Percentiles rank a stretch among this genome's conserved stretches.
Conservation (phyloP, 768 basidiomycete species). For the Boletus reticuloceps region DNA sequence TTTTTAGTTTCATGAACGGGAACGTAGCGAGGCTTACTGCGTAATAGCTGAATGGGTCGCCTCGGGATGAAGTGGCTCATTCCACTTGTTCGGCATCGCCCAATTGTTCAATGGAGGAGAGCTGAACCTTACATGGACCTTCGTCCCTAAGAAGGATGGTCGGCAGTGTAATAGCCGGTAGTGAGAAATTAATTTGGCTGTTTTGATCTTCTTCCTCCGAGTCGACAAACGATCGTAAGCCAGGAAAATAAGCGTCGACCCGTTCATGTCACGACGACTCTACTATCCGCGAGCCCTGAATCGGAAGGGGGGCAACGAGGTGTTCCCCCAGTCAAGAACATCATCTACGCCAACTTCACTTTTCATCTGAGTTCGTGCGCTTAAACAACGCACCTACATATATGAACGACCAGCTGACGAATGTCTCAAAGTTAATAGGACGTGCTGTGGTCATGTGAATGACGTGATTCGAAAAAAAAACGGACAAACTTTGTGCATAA, state of each 20-base stretch:
- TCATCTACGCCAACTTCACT: slow-evolving; percentile 1
- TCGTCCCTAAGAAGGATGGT: slow-evolving; percentile 2
- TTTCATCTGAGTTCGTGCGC: slow-evolving; percentile 19
- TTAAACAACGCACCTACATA: slow-evolving; percentile 16
- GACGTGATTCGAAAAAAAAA: slow-evolving; percentile 25
- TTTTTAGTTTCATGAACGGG: slow-evolving; percentile 52
- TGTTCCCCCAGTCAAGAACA: slow-evolving; percentile 7
- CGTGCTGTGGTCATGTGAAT: slow-evolving; percentile 23
- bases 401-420: slow-evolving; percentile 19
- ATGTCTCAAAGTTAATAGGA: slow-evolving; percentile 11
- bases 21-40: slow-evolving; percentile 44
- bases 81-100: slow-evolving; percentile 18
- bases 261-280: slow-evolving; percentile 7
- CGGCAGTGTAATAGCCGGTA: slow-evolving; percentile 18
- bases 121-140: slow-evolving; percentile 4
- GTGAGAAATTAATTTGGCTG: slow-evolving; percentile 4
- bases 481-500: slow-evolving; percentile 24
- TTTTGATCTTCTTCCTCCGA: slow-evolving; percentile 6
- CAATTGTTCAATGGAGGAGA: slow-evolving; percentile 6
- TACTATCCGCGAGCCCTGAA: background rate
- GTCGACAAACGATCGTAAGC: slow-evolving; percentile 7
- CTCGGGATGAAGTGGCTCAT: slow-evolving; percentile 26
- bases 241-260: background rate
- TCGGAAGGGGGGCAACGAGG: slow-evolving; percentile 6
- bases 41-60: slow-evolving; percentile 44